These are phyloP conservation scores for Tetrahymena malaccensis DNA, from an alignment of 73 alveolate genomes.

Conservation along the genomic window DNA sequence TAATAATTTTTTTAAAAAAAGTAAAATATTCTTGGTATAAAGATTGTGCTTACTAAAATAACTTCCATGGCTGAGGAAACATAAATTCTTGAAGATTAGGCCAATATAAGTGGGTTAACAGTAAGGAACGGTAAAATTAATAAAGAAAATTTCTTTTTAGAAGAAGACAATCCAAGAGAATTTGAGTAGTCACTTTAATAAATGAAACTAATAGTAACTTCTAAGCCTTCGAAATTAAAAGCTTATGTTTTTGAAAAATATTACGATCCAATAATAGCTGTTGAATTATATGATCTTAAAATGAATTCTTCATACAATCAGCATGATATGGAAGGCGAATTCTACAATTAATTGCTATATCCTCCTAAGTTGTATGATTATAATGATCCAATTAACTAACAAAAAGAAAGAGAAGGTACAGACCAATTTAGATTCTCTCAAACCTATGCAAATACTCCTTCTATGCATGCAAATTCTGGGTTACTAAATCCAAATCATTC, in stretches of 20 bases:
- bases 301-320: neutral
- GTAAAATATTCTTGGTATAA: neutral
- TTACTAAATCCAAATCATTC: neutral
- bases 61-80: neutral
- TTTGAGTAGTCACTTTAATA: neutral
- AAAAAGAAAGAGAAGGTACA: neutral
- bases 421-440: neutral
- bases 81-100: neutral
- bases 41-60: neutral
- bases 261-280: neutral
- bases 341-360: neutral
- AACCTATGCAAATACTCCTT: neutral
- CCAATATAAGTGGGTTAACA: neutral
- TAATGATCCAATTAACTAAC: neutral
- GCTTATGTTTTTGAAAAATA: neutral
- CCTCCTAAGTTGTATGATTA: neutral
- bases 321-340: neutral
- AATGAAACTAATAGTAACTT: neutral
- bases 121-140: neutral
- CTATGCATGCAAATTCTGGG: neutral
- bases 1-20: neutral
- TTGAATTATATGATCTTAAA: neutral
- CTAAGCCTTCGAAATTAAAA: neutral
- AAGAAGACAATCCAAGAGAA: neutral
- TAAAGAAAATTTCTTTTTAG: neutral